Conservation (phyloP, 2,329 filamentous ascomycete genomes). For the Emergomyces pasteurianus region DNA sequence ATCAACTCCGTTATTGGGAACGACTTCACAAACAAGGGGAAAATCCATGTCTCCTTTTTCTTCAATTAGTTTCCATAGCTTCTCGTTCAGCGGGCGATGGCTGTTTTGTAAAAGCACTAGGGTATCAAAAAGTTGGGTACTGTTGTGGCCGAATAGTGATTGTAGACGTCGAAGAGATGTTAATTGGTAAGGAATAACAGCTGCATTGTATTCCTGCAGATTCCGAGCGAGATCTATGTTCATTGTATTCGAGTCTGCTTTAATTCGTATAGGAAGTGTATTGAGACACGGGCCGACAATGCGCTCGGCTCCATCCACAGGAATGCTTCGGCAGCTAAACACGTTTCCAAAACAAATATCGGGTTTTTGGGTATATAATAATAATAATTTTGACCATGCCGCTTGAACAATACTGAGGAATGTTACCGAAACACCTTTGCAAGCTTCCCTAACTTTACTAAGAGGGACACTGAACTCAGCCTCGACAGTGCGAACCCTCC, state of each 20-base stretch:
- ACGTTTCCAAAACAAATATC: constrained; percentile 86
- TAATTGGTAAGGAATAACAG: constrained; percentile 57
- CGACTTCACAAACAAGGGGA: constrained; percentile 64
- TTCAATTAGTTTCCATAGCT: constrained; percentile 39
- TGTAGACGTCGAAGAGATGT: constrained; percentile 64
- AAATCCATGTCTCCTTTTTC: constrained; percentile 49
- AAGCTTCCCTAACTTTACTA: constrained; percentile 34
- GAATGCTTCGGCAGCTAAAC: constrained; percentile 60
- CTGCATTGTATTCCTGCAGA: constrained; percentile 51
- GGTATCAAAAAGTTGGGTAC: constrained; percentile 60
- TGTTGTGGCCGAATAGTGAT: constrained; percentile 32
- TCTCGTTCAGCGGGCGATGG: constrained; percentile 30
- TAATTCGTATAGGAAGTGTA: constrained; percentile 60
- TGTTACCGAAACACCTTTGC: constrained; percentile 46
- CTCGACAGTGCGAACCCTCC: background rate
- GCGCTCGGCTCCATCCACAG: constrained; percentile 53
- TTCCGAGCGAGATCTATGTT: constrained; percentile 47
- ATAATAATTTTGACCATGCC: constrained; percentile 57
- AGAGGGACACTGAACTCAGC: constrained; percentile 22
- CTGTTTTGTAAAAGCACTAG: constrained; percentile 66
- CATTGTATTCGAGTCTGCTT: constrained; percentile 37
- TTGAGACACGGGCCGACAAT: constrained; percentile 91
- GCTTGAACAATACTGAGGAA: constrained; percentile 59
- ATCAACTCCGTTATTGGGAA: constrained; percentile 44
- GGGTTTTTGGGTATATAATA: constrained; percentile 39